These are phyloP conservation scores for Collybia mongolica DNA, from an alignment of 768 basidiomycete genomes.

Conservation along the genomic window DNA sequence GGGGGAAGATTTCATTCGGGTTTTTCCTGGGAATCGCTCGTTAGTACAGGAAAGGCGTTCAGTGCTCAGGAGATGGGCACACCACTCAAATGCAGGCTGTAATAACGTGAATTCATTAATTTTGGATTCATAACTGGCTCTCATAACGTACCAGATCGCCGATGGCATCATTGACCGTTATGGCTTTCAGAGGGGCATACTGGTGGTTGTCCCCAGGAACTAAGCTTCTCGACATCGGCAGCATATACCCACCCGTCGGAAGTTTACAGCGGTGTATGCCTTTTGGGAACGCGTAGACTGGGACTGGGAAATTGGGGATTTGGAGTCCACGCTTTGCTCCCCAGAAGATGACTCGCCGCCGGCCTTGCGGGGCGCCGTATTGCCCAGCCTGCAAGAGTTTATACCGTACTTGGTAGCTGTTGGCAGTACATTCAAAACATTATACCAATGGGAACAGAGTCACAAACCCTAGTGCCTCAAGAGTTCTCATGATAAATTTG, in stretches of 20 bases:
- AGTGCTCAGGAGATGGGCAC: slow-evolving; percentile 6
- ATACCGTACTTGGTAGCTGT: slow-evolving; percentile 65
- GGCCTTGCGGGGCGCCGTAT: slow-evolving; percentile 72
- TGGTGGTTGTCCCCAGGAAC: slow-evolving; percentile 37
- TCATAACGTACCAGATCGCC: slow-evolving; percentile 57
- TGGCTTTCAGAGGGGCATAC: slow-evolving; percentile 58
- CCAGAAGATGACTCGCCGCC: slow-evolving; percentile 67
- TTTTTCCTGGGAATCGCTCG: slow-evolving; percentile 42
- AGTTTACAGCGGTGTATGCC: slow-evolving; percentile 33
- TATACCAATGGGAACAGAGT: neutral
- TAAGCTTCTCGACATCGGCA: slow-evolving; percentile 43
- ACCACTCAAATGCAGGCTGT: slow-evolving; percentile 78
- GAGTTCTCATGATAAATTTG: slow-evolving; percentile 61
- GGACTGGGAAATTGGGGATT: slow-evolving; percentile 64
- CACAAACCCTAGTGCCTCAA: slow-evolving; percentile 64
- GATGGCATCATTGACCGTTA: slow-evolving; percentile 67
- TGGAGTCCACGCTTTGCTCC: slow-evolving; percentile 56
- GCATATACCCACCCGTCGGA: slow-evolving; percentile 40
- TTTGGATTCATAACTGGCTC: neutral
- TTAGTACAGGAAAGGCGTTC: neutral
- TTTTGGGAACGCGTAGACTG: slow-evolving; percentile 50
- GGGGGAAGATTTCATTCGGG: slow-evolving; percentile 43
- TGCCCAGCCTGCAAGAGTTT: slow-evolving; percentile 68
- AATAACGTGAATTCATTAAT: slow-evolving; percentile 1
- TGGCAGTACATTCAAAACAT: neutral